Evolutionary conservation across 495 filamentous ascomycete species (phyloP).

Genomic region (Saxophila tyrrhenica): DNA sequence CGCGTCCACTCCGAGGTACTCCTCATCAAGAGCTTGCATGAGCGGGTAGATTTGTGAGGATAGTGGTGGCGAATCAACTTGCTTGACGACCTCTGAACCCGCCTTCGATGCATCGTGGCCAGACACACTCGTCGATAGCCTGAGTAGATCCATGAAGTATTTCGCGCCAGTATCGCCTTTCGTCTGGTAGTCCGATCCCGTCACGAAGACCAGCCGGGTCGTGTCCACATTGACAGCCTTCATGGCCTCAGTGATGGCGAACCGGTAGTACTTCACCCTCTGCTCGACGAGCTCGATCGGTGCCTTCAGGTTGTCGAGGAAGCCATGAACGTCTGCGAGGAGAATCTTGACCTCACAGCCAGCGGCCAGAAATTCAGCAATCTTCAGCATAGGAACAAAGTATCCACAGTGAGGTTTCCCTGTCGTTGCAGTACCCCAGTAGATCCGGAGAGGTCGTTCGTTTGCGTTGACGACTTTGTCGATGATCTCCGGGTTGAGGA

Average conservation of each 20-base stretch:
- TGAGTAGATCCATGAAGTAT: slow-evolving; percentile 68
- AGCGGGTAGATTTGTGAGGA: slow-evolving; percentile 77
- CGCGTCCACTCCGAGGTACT: slow-evolving; percentile 74
- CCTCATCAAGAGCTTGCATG: slow-evolving; percentile 84
- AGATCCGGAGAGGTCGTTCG: slow-evolving; percentile 60
- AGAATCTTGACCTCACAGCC: slow-evolving; percentile 50
- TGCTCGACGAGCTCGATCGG: slow-evolving; percentile 79
- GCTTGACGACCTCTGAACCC: slow-evolving; percentile 88
- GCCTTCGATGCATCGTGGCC: slow-evolving; percentile 66
- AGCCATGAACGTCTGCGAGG: slow-evolving; percentile 51
- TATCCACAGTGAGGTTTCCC: slow-evolving; percentile 75
- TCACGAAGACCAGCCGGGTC: slow-evolving; percentile 70
- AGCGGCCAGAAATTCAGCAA: slow-evolving; percentile 76
- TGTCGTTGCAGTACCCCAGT: slow-evolving; percentile 85
- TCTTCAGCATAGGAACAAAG: slow-evolving; percentile 74
- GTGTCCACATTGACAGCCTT: slow-evolving; percentile 40
- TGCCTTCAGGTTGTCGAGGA: slow-evolving; percentile 75
- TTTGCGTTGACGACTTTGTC: slow-evolving; percentile 59
- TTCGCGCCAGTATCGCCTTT: slow-evolving; percentile 27
- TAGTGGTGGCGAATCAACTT: slow-evolving; percentile 61
- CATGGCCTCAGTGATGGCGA: slow-evolving; percentile 28
- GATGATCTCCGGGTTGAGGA: slow-evolving; percentile 78
- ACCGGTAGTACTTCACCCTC: slow-evolving; percentile 29
- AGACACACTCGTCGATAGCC: slow-evolving; percentile 27
- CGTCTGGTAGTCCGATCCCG: slow-evolving; percentile 76